These are phyloP conservation scores for Diaporthe nobilis DNA, from an alignment of 2,329 filamentous ascomycete genomes.

Conservation along the genomic window DNA sequence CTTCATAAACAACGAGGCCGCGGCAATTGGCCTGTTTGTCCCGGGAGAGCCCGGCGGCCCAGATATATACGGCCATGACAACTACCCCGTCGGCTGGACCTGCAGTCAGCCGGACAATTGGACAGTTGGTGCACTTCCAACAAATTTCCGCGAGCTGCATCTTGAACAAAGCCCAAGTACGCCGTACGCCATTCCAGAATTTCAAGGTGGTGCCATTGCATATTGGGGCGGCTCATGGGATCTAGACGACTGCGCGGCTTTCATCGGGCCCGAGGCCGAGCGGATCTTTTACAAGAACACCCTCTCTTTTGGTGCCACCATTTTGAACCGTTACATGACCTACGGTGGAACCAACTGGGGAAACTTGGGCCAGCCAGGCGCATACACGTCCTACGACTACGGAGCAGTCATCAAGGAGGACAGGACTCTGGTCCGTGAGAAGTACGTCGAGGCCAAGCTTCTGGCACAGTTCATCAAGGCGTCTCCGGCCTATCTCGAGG, in stretches of 20 bases:
- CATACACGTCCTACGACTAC: slow-evolving; percentile 72
- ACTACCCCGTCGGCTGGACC: slow-evolving; percentile 73
- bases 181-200: slow-evolving; percentile 74
- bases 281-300: slow-evolving; percentile 86
- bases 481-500: slow-evolving; percentile 77
- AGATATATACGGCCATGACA: slow-evolving; percentile 78
- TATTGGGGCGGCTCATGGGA: slow-evolving; percentile 78
- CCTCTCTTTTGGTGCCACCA: slow-evolving; percentile 74
- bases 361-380: slow-evolving; percentile 79
- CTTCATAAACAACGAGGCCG: slow-evolving; percentile 81
- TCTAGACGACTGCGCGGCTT: slow-evolving; percentile 74
- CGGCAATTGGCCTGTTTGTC: slow-evolving; percentile 71
- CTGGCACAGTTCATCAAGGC: slow-evolving; percentile 81
- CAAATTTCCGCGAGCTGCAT: slow-evolving; percentile 67
- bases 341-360: slow-evolving; percentile 90
- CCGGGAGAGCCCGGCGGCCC: slow-evolving; percentile 71
- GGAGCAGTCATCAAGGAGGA: slow-evolving; percentile 76
- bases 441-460: slow-evolving; percentile 85
- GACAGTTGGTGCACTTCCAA: slow-evolving; percentile 70
- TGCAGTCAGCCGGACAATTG: slow-evolving; percentile 69
- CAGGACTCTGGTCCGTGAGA: slow-evolving; percentile 77
- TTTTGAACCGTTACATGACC: slow-evolving; percentile 84
- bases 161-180: slow-evolving; percentile 74
- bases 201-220: slow-evolving; percentile 78
- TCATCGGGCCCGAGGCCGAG: slow-evolving; percentile 81